These are phyloP conservation scores for Hirsutella minnesotensis DNA, from an alignment of 2,329 filamentous ascomycete genomes.

Conservation along the genomic window DNA sequence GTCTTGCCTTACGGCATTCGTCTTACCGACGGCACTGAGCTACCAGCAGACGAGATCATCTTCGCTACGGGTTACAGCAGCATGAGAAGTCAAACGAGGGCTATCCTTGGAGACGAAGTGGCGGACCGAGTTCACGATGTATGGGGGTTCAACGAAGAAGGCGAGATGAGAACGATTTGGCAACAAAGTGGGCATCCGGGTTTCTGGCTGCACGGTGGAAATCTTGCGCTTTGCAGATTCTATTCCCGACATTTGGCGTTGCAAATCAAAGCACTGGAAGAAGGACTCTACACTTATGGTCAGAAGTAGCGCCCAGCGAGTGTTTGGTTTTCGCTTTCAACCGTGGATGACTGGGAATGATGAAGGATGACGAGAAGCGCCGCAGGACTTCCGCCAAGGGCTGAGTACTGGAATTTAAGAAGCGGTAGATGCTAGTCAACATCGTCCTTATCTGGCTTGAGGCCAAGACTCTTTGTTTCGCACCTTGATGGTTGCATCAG, in stretches of 20 bases:
- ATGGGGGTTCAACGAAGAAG: slow-evolving; percentile 49
- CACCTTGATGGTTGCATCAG: no score
- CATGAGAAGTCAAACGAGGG: slow-evolving; percentile 51
- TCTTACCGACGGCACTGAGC: slow-evolving; percentile 40
- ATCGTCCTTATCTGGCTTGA: no score
- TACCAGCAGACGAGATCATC: slow-evolving; percentile 52
- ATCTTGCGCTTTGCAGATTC: slow-evolving; percentile 48
- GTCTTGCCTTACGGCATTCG: slow-evolving; percentile 33
- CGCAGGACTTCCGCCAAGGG: no score
- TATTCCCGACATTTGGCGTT: slow-evolving; percentile 43
- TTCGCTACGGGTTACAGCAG: slow-evolving; percentile 56
- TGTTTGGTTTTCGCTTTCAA: no score
- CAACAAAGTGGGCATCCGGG: slow-evolving; percentile 48
- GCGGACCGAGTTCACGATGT: slow-evolving; percentile 46
- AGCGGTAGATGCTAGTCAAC: no score
- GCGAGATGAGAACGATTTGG: slow-evolving; percentile 47
- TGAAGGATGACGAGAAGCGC: no score
- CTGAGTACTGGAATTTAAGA: no score
- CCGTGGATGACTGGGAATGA: no score
- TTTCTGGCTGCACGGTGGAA: slow-evolving; percentile 57
- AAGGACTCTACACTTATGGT: slow-evolving; percentile 20
- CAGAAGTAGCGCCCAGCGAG: slow-evolving; percentile 14
- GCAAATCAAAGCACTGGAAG: slow-evolving; percentile 36
- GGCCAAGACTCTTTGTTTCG: no score
- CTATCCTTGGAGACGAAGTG: slow-evolving; percentile 49